Evolutionary conservation across 306 rosid genomes (phyloP).

Genomic region (Quercus engelmannii): DNA sequence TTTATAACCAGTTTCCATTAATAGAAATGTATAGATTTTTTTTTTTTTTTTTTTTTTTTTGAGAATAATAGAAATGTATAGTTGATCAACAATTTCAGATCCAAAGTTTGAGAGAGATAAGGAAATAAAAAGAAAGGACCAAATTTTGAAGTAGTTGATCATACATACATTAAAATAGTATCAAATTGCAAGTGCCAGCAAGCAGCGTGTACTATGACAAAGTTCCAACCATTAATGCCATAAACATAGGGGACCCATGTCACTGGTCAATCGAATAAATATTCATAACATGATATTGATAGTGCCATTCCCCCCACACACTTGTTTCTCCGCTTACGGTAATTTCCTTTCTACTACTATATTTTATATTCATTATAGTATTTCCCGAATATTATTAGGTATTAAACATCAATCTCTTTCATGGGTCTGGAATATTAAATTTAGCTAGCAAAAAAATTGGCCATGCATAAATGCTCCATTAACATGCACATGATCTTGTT

Average conservation of each 20-base stretch:
- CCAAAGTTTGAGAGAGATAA: conserved; percentile 10
- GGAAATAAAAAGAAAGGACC: background rate
- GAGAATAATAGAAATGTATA: background rate
- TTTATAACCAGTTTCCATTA: background rate
- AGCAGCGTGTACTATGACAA: conserved; percentile 3
- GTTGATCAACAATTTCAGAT: background rate
- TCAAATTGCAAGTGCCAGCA: conserved; percentile 3
- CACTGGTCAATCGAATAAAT: background rate
- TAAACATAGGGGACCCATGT: conserved; percentile 5
- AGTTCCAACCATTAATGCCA: conserved; percentile 14
- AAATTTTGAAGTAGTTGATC: background rate
- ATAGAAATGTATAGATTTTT: background rate
- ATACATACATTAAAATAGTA: background rate
- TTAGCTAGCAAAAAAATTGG: conserved; percentile 12
- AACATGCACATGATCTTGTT: conserved; percentile 70
- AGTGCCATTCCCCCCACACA: background rate
- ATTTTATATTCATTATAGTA: background rate
- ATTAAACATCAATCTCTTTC: conserved; percentile 25
- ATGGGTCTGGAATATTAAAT: conserved; percentile 27
- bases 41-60: too few species aligned
- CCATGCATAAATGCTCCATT: conserved; percentile 53
- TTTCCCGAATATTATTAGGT: background rate
- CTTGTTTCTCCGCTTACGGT: background rate
- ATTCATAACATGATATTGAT: background rate
- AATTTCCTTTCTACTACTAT: background rate